Conservation (phyloP, 805 yeast genomes). For the Candida suzukii region DNA sequence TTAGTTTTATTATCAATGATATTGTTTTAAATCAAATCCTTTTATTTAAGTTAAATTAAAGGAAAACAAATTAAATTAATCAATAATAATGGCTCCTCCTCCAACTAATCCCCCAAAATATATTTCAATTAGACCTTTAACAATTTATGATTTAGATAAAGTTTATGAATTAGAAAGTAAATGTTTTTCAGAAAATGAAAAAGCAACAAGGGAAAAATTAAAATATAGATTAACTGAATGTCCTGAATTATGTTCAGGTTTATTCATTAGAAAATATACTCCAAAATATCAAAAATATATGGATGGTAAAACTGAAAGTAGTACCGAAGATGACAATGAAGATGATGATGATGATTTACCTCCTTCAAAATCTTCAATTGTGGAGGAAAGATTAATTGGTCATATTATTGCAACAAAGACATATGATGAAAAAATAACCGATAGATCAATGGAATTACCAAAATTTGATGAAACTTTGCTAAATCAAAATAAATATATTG, state of each 20-base stretch:
- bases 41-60: no score
- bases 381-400: slow-evolving; percentile 64
- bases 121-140: slow-evolving; percentile 68
- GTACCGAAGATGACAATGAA: slow-evolving; percentile 18
- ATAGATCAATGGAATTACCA: slow-evolving; percentile 32
- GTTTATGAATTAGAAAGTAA: slow-evolving; percentile 52
- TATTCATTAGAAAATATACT: slow-evolving; percentile 67
- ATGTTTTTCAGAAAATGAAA: slow-evolving; percentile 67
- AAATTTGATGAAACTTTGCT: slow-evolving; percentile 19
- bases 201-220: slow-evolving; percentile 57
- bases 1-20: no score
- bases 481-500: background rate
- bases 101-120: slow-evolving; percentile 42
- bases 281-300: slow-evolving; percentile 35
- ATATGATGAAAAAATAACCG: slow-evolving; percentile 6
- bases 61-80: no score
- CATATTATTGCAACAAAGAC: slow-evolving; percentile 78
- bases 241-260: slow-evolving; percentile 87
- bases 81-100: no score
- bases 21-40: no score
- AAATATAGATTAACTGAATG: slow-evolving; percentile 69
- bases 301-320: slow-evolving; percentile 10
- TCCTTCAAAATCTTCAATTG: slow-evolving; percentile 43
- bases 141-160: slow-evolving; percentile 63
- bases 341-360: slow-evolving; percentile 22